Evolutionary conservation across 2,329 filamentous ascomycete genomes (phyloP), one percentile per base, ranked within the genome.

Genomic region (Clonostachys chloroleuca): DNA sequence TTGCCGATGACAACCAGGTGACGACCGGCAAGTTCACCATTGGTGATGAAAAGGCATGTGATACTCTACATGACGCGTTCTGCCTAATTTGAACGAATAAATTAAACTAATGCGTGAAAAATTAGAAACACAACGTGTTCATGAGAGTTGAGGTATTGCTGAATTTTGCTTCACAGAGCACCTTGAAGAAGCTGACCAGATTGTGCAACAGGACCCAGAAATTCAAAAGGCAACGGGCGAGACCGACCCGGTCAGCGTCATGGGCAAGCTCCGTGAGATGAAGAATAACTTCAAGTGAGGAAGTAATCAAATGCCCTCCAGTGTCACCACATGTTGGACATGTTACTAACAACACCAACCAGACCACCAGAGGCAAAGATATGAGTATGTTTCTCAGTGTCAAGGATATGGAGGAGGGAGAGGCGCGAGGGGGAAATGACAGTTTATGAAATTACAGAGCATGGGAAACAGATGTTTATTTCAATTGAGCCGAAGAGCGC

Each of bases 11-110:
- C 50, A 92, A 96, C 67, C 75, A 84, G 68, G 81, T 96, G 70
- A 97, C 94, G 2, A 92, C 96, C 65, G 94, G 94, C 42, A 89
- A 91, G 61, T 97, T 96, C 58, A 99, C 92, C 0, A 97, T 99
- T 66, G 92, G 87, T 1, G 91, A 99, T 61, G 94, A 99, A 70
- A 97, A 97, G 85, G 89, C 89, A 67, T 48, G 67, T 37, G 10
- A 8, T 45, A n/a, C 20, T 7, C 13, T 30, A 14, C 24, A 10
- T 24, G 4, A 24, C 3, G 8, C 17, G 7, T 24, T 14, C 20
- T 18, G 18, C 40, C 20, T 16, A 42, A 13, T 4, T 17, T 42
- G 24, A 30, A 42, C 6, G 30, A 16, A 37, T 13, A 10, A 5
- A 17, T 37, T 5, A 4, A 30, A 43, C 50, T 50, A 44, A 52